Percentiles rank a stretch among this genome's conserved stretches.
phyloP scores from a whole-genome alignment of 2,329 filamentous ascomycete species.

The Fusarium ambrosium region DNA sequence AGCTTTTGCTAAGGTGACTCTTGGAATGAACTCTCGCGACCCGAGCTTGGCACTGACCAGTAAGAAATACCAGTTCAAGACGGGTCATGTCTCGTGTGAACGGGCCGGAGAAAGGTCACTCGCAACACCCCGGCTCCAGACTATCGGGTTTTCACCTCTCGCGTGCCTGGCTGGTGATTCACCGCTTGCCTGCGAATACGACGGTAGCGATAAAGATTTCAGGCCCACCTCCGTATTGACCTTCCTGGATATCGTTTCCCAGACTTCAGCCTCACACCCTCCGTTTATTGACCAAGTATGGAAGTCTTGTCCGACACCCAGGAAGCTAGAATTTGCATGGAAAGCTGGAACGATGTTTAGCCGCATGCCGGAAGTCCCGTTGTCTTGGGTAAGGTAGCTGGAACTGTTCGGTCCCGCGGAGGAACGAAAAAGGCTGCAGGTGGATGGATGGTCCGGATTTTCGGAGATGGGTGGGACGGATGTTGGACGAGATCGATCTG shows the following conservation, averaged over 20 bases:
- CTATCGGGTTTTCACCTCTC: conserved; percentile 7
- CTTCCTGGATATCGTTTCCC: not conserved
- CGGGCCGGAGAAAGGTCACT: not conserved
- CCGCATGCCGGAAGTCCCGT: conserved; percentile 26
- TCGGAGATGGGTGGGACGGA: conserved; percentile 25
- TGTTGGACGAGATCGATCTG: conserved; percentile 36
- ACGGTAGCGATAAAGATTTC: conserved; percentile 1
- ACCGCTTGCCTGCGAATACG: conserved; percentile 10
- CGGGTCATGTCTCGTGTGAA: conserved; percentile 3
- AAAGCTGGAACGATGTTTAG: conserved; percentile 13
- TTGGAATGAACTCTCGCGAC: not conserved
- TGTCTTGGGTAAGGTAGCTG: conserved; percentile 8
- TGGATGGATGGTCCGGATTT: conserved; percentile 20
- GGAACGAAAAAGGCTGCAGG: conserved; percentile 19
- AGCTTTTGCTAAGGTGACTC: conserved; percentile 13
- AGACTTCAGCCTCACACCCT: conserved; percentile 1
- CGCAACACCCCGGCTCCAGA: conserved; percentile 15
- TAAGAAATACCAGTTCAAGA: not conserved
- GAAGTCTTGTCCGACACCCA: conserved; percentile 15
- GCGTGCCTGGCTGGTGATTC: conserved; percentile 14
- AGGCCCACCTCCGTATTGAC: not conserved
- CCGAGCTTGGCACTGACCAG: not conserved
- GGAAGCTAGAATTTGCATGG: not conserved
- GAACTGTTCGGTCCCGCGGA: conserved; percentile 15
- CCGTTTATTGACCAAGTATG: conserved; percentile 2